Percentiles rank a stretch among this genome's conserved stretches.
These are phyloP conservation scores for Colletotrichum somersetense DNA, from an alignment of 2,329 filamentous ascomycete genomes.

Conservation along the genomic window DNA sequence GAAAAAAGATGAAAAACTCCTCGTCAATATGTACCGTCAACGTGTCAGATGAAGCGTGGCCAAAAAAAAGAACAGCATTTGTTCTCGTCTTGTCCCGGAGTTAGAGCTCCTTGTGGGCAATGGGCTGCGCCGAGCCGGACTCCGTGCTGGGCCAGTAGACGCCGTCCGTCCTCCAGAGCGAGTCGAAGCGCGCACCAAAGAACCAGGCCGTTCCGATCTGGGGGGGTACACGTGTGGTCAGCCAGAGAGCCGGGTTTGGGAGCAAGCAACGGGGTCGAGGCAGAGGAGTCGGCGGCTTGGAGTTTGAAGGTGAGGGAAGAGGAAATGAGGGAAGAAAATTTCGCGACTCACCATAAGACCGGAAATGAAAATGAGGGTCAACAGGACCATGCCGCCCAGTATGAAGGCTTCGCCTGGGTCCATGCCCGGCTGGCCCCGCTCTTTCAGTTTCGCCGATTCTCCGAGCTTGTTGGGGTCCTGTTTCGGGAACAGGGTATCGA, in stretches of 20 bases:
- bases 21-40: conserved; percentile 41
- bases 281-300: background rate
- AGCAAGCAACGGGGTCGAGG: background rate
- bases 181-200: conserved; percentile 85
- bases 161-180: conserved; percentile 41
- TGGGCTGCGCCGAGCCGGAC: conserved; percentile 31
- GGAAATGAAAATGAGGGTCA: conserved; percentile 79
- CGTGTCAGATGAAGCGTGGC: conserved; percentile 39
- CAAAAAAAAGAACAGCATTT: conserved; percentile 28
- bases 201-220: conserved; percentile 84
- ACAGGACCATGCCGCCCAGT: conserved; percentile 75
- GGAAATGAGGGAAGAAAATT: conserved; percentile 22
- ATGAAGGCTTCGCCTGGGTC: conserved; percentile 72
- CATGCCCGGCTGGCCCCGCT: conserved; percentile 58
- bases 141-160: conserved; percentile 40
- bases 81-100: conserved; percentile 22
- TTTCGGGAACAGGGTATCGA: conserved; percentile 90
- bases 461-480: conserved; percentile 77
- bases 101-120: conserved; percentile 42
- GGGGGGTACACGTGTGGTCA: background rate
- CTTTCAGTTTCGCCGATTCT: conserved; percentile 53
- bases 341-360: conserved; percentile 76
- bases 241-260: background rate
- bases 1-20: conserved; percentile 29
- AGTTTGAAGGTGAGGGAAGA: background rate